Evolutionary conservation across 2,329 filamentous ascomycete species (phyloP).

Genomic region (Macroventuria anomochaeta): DNA sequence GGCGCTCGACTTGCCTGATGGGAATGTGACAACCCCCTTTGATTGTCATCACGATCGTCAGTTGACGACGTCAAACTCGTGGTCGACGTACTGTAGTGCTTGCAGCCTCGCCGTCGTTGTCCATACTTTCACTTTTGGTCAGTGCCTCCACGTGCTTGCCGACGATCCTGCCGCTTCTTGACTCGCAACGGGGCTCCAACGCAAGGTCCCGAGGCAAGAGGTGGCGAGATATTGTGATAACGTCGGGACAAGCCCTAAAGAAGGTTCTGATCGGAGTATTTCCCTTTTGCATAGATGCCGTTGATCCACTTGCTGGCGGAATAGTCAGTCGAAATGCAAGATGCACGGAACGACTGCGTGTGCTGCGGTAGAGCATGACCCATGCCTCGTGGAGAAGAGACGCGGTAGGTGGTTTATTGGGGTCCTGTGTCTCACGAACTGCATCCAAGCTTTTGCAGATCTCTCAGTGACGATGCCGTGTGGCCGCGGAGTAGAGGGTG

Average conservation of each 20-base stretch:
- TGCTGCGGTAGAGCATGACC: neutral
- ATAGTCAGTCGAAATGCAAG: slow-evolving; percentile 3
- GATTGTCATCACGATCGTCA: slow-evolving; percentile 9
- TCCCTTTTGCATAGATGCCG: neutral
- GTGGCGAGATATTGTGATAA: slow-evolving; percentile 18
- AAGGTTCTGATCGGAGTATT: slow-evolving; percentile 15
- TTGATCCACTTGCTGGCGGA: slow-evolving; percentile 13
- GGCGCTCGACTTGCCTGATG: neutral
- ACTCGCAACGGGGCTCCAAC: slow-evolving; percentile 8
- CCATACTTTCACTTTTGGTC: slow-evolving; percentile 5
- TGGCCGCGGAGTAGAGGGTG: slow-evolving; percentile 1
- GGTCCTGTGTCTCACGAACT: slow-evolving; percentile 2
- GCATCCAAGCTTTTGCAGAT: slow-evolving; percentile 20
- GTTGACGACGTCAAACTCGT: slow-evolving; percentile 1
- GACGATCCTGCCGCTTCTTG: slow-evolving; percentile 13
- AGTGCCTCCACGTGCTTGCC: slow-evolving; percentile 20
- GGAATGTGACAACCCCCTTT: neutral
- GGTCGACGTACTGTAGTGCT: neutral
- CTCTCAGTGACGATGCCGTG: slow-evolving; percentile 2
- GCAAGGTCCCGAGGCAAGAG: slow-evolving; percentile 11
- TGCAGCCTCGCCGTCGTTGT: slow-evolving; percentile 7
- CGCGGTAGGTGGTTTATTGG: neutral
- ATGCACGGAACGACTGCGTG: neutral
- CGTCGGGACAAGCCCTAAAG: slow-evolving; percentile 10
- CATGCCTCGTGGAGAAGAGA: neutral